These are phyloP conservation scores for Nakazawaea wickerhamii DNA, from an alignment of 805 yeast genomes.

Conservation along the genomic window DNA sequence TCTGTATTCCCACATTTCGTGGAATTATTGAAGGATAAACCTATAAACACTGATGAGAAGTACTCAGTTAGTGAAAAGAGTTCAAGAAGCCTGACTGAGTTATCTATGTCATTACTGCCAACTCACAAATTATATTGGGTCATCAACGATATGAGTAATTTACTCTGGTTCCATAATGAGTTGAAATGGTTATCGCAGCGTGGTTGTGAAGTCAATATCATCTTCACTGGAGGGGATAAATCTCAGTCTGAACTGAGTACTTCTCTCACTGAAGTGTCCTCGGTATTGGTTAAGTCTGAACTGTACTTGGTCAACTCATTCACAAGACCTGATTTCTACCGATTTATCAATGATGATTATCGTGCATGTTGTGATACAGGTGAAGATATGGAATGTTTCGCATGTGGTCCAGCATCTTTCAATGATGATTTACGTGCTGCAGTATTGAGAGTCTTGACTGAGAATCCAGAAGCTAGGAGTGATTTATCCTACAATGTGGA, in stretches of 20 bases:
- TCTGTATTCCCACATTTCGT: slow-evolving; percentile 17
- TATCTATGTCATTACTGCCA: not conserved
- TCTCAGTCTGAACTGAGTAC: not conserved
- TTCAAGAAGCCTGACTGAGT: not conserved
- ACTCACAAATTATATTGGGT: slow-evolving; percentile 18
- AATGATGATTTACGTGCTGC: slow-evolving; percentile 12
- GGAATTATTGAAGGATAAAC: slow-evolving; percentile 9
- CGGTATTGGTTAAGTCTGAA: not conserved
- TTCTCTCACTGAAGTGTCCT: not conserved
- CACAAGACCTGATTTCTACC: slow-evolving; percentile 2
- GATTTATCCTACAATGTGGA: slow-evolving; percentile 3
- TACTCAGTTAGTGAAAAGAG: not conserved
- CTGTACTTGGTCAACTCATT: not conserved
- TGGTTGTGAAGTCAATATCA: slow-evolving; percentile 13
- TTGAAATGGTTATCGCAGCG: slow-evolving; percentile 12
- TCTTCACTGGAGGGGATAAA: slow-evolving; percentile 9
- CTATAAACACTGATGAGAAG: not conserved
- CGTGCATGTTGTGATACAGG: not conserved
- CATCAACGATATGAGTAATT: slow-evolving; percentile 15
- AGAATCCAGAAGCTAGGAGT: not conserved
- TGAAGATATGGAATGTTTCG: slow-evolving; percentile 4
- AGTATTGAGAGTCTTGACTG: slow-evolving; percentile 2
- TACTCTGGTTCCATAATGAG: slow-evolving; percentile 14
- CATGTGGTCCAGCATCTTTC: slow-evolving; percentile 14
- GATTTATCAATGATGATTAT: not conserved